Evolutionary conservation across 1,284 basidiomycete genomes (phyloP).

Genomic region (Ustilago hordei): DNA sequence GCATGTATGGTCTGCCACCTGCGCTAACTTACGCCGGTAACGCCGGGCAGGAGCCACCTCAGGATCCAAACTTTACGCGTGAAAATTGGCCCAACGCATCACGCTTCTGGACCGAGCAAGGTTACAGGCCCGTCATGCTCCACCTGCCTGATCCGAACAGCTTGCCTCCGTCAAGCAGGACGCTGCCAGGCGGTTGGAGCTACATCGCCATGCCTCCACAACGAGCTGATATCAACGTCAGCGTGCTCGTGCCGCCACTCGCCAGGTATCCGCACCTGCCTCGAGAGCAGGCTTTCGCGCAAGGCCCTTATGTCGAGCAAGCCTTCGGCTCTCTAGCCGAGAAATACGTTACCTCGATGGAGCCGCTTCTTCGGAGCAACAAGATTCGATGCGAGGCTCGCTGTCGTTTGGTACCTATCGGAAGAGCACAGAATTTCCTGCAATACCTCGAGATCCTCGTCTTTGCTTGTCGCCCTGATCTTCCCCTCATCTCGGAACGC

Average conservation of each 20-base stretch:
- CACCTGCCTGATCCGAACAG: constrained; percentile 25
- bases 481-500: constrained; percentile 81
- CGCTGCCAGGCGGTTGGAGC: constrained; percentile 34
- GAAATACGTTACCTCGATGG: constrained; percentile 45
- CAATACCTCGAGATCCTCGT: constrained; percentile 86
- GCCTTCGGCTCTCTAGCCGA: constrained; percentile 56
- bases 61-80: constrained; percentile 42
- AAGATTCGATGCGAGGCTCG: constrained; percentile 56
- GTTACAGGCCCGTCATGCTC: constrained; percentile 60
- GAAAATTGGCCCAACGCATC: constrained; percentile 44
- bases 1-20: constrained; percentile 60
- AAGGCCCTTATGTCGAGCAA: constrained; percentile 3
- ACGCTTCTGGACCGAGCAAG: constrained; percentile 57
- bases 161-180: constrained; percentile 8
- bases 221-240: constrained; percentile 52
- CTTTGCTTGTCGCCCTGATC: constrained; percentile 91
- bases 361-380: constrained; percentile 39
- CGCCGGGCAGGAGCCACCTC: constrained; percentile 29
- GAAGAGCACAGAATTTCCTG: constrained; percentile 71
- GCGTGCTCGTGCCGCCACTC: constrained; percentile 40
- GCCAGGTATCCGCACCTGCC: constrained; percentile 21
- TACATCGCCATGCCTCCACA: constrained; percentile 13
- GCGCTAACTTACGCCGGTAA: constrained; percentile 36
- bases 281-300: constrained; percentile 19
- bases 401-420: constrained; percentile 43